These are phyloP conservation scores for Russula dissimulans DNA, from an alignment of 768 basidiomycete species.

Conservation along the genomic window DNA sequence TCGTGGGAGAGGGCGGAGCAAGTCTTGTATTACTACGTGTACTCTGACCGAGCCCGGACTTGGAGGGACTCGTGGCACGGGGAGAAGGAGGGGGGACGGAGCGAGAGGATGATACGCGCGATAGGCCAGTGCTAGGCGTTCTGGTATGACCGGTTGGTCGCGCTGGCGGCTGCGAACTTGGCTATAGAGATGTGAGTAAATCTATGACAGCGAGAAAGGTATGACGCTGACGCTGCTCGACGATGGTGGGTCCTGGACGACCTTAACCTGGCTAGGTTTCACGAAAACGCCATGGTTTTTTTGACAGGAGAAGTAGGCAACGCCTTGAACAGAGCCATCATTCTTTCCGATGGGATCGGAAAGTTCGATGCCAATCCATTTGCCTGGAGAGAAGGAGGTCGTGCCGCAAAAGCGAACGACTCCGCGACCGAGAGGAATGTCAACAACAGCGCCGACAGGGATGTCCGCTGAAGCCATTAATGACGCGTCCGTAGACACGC, in stretches of 20 bases:
- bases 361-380: slow-evolving; percentile 94
- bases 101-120: slow-evolving; percentile 12
- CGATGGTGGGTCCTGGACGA: slow-evolving; percentile 25
- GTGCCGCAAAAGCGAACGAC: slow-evolving; percentile 77
- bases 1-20: slow-evolving; percentile 44
- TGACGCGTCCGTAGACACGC: too few species aligned
- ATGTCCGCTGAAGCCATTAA: slow-evolving; percentile 29
- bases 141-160: slow-evolving; percentile 9
- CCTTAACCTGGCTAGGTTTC: slow-evolving; percentile 72
- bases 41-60: slow-evolving; percentile 12
- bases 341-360: slow-evolving; percentile 85
- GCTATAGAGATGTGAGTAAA: background rate
- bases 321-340: slow-evolving; percentile 78
- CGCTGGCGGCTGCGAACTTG: background rate
- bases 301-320: slow-evolving; percentile 75
- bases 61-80: slow-evolving; percentile 12
- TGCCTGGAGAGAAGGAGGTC: slow-evolving; percentile 78
- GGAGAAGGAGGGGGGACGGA: slow-evolving; percentile 17
- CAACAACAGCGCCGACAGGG: slow-evolving; percentile 65
- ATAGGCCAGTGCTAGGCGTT: slow-evolving; percentile 10
- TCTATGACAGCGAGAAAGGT: background rate
- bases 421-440: slow-evolving; percentile 73
- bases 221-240: background rate
- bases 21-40: slow-evolving; percentile 5
- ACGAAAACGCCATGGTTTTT: slow-evolving; percentile 81